Evolutionary conservation across 768 basidiomycete genomes (phyloP), one percentile per base, ranked within the genome.

Genomic region (Russula vinacea): DNA sequence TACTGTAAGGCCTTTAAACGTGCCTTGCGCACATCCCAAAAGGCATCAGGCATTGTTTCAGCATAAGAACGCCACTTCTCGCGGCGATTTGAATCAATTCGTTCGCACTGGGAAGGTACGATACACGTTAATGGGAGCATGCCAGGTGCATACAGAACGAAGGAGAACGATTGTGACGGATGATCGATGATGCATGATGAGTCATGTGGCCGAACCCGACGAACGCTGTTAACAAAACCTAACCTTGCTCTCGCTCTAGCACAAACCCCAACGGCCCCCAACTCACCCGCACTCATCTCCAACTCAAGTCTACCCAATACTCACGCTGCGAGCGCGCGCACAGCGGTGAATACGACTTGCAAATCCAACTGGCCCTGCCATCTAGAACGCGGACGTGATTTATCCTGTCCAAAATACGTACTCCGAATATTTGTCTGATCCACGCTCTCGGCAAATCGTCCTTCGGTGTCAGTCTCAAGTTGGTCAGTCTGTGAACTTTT

Each of bases 101-200:
- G 76, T 77, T 87, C 73, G 42, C 81, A 84, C 76, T 94, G 92
- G 14, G 88, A 86, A 1, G 92, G 89, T 6, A 94, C 81, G 60
- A 94, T 80, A 71, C 91, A 93, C 0, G 92, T 94, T 3, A 91
- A 93, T 0, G 92, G 92, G 32, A 94, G 83, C 77, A 92, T 81
- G 71, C 82, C 84, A 2, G 92, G 92, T n/a, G 84, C 86, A 70
- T 90, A 94, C 65, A 94, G 83, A 32, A 90, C 90, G 66, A 16
- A 93, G 73, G 32, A 90, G 72, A 33, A 91, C 80, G 63, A 92
- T 84, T 69, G 90, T 68, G 10, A 92, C 71, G 76, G 94, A 94
- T 0, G n/a, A n/a, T n/a, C n/a, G n/a, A n/a, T n/a, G n/a, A n/a
- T n/a, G n/a, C n/a, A n/a, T n/a, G n/a, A n/a, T n/a, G n/a, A n/a